These are phyloP conservation scores for Eucalyptus globulus DNA, from an alignment of 345 rosid species.

Conservation along the genomic window DNA sequence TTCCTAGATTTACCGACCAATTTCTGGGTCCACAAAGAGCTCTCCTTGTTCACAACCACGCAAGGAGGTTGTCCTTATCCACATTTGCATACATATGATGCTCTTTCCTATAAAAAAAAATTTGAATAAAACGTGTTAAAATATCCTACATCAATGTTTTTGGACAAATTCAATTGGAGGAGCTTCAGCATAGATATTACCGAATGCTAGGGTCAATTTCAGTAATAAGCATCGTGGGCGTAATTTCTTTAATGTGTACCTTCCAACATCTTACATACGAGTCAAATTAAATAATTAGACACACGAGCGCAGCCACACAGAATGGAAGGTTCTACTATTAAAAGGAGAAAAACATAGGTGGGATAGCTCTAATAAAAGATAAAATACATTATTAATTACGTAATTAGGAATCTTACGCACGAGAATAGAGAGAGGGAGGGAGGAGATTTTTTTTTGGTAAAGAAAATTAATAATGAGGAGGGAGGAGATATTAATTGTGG, in stretches of 20 bases:
- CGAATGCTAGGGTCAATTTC: neutral
- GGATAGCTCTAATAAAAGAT: neutral
- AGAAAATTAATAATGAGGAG: no score
- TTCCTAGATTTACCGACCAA: neutral
- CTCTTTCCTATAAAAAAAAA: neutral
- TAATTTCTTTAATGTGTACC: neutral
- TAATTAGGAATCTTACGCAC: neutral
- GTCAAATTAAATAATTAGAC: neutral
- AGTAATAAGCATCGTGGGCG: rapidly evolving
- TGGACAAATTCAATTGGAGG: neutral
- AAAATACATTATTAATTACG: neutral
- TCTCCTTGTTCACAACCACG: neutral
- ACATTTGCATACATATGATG: neutral
- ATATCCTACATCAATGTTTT: neutral
- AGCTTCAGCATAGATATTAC: neutral
- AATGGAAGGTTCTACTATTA: neutral
- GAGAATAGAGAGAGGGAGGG: neutral
- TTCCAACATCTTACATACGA: rapidly evolving
- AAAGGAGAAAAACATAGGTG: neutral
- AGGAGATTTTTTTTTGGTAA: no score
- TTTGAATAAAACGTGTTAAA: neutral
- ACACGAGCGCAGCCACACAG: neutral
- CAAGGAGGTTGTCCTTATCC: neutral
- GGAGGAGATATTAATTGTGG: neutral
- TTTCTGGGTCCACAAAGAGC: neutral